Evolutionary conservation across 179 eudicot genomes (phyloP).

Genomic region (Patellifolia procumbens): DNA sequence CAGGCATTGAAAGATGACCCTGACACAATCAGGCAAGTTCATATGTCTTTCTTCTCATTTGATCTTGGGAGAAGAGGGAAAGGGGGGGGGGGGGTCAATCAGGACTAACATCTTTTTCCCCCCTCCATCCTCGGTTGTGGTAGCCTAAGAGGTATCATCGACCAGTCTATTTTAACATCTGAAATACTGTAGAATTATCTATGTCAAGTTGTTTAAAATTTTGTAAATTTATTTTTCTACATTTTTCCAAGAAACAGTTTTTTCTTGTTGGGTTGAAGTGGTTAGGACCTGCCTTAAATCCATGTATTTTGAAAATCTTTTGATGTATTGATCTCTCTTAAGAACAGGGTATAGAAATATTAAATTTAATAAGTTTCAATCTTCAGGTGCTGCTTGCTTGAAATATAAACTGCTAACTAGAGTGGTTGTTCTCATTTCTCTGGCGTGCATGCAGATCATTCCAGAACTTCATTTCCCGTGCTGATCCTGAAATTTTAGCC

Average conservation of each 20-base stretch:
- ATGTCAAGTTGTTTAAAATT: neutral
- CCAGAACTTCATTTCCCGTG: slow-evolving; percentile 68
- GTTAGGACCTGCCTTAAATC: neutral
- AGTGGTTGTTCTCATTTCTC: slow-evolving; percentile 17
- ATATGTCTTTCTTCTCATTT: neutral
- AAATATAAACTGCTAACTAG: neutral
- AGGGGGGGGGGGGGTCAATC: neutral
- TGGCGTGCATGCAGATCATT: slow-evolving; percentile 59
- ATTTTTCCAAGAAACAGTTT: neutral
- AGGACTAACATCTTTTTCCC: neutral
- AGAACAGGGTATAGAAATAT: neutral
- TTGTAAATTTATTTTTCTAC: neutral
- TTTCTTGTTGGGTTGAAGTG: neutral
- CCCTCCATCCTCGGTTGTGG: neutral
- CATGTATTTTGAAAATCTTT: no score
- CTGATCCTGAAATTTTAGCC: slow-evolving; percentile 81
- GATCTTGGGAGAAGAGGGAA: neutral
- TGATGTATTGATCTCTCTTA: neutral
- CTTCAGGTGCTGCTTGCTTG: slow-evolving; percentile 16
- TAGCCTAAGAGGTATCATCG: neutral
- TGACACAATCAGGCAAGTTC: slow-evolving; percentile 60
- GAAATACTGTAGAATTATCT: neutral
- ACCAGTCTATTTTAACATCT: neutral
- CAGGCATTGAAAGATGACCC: slow-evolving; percentile 77
- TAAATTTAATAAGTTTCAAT: neutral